These are phyloP conservation scores for Vitis rotundifolia DNA, from an alignment of 164 flowering plant species.

Conservation along the genomic window DNA sequence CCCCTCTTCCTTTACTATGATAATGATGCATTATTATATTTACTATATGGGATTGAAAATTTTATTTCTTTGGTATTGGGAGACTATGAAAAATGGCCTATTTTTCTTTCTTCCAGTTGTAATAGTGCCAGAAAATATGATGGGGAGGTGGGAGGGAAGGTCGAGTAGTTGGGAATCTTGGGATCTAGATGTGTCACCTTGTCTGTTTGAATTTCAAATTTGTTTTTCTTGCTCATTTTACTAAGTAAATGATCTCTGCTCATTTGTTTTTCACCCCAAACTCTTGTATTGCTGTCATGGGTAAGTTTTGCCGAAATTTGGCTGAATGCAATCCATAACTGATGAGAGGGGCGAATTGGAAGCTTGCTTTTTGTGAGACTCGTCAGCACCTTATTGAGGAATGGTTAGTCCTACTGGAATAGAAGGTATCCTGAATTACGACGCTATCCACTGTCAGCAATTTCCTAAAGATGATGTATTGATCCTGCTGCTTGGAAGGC, in stretches of 20 bases:
- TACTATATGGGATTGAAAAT: too few relatives aligned
- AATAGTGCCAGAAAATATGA: neutral
- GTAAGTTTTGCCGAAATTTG: neutral
- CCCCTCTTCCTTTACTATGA: neutral
- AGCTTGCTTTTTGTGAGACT: too few relatives aligned
- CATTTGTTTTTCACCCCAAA: neutral
- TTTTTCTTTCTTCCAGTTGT: too few relatives aligned
- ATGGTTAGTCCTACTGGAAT: too few relatives aligned
- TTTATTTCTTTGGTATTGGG: too few relatives aligned
- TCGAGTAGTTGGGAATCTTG: neutral
- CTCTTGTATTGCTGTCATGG: neutral
- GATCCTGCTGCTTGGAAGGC: too few relatives aligned
- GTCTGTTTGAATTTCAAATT: neutral
- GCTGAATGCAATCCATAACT: neutral
- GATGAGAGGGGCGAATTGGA: too few relatives aligned
- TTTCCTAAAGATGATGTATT: too few relatives aligned
- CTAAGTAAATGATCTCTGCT: neutral
- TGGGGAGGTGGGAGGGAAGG: neutral
- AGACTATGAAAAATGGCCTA: too few relatives aligned
- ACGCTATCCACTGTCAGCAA: too few relatives aligned
- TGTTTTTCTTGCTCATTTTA: neutral
- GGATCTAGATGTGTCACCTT: neutral
- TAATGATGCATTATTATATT: constrained; percentile 1
- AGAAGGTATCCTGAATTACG: too few relatives aligned
- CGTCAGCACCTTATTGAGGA: too few relatives aligned